Conservation (phyloP, 176 grass and related monocot species). For the Dactylis glomerata region DNA sequence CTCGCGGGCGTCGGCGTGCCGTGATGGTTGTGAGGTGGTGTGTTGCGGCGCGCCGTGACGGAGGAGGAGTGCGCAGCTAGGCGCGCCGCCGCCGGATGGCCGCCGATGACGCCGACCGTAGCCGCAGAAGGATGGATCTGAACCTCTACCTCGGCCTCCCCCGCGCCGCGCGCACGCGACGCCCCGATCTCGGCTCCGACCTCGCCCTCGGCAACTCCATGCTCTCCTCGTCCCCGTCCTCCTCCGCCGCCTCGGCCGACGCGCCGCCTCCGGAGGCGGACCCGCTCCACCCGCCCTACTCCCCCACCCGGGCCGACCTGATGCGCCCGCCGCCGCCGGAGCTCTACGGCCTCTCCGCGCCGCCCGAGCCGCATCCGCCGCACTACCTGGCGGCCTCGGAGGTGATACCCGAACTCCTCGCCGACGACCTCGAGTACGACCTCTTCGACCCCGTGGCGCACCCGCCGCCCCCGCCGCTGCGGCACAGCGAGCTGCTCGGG, state of each 20-base stretch:
- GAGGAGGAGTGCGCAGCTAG: background rate
- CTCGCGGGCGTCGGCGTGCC: background rate
- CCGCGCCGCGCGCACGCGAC: slow-evolving; percentile 51
- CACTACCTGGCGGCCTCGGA: slow-evolving; percentile 7
- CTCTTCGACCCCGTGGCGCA: too few species aligned
- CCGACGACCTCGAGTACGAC: slow-evolving; percentile 45
- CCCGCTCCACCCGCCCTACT: slow-evolving; percentile 31
- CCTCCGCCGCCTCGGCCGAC: slow-evolving; percentile 54
- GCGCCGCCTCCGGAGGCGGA: slow-evolving; percentile 31
- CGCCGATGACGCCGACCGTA: slow-evolving; percentile 52
- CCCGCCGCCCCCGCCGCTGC: slow-evolving; percentile 16
- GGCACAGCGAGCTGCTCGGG: slow-evolving; percentile 19
- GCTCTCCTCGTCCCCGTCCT: slow-evolving; percentile 45
- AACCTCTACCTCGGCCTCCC: slow-evolving; percentile 96
- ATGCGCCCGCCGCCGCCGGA: slow-evolving; percentile 39
- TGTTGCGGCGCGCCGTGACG: background rate
- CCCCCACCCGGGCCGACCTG: slow-evolving; percentile 25
- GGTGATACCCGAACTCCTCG: slow-evolving; percentile 15
- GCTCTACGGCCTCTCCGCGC: slow-evolving; percentile 22
- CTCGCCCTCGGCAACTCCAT: slow-evolving; percentile 73
- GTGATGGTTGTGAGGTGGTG: background rate
- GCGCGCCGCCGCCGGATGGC: slow-evolving; percentile 36
- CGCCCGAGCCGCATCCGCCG: slow-evolving; percentile 18
- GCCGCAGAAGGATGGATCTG: slow-evolving; percentile 87
- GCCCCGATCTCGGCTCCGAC: slow-evolving; percentile 86